Evolutionary conservation across 495 filamentous ascomycete genomes (phyloP), one percentile per base, ranked within the genome.

Genomic region (Wilcoxina mikolae): DNA sequence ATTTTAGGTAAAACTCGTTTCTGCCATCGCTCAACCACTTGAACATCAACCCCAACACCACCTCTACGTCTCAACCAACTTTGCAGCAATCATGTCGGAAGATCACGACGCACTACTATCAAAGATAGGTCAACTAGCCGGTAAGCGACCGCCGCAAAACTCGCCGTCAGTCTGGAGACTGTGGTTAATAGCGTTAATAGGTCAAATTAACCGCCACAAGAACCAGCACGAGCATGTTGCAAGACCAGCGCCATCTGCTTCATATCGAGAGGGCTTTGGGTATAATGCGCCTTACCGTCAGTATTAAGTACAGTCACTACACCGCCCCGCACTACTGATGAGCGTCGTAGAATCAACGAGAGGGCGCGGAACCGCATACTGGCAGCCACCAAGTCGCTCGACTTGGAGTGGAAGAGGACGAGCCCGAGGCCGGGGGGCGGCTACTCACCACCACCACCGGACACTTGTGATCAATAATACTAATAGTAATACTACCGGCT

Each of bases 171-270:
- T n/a, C n/a, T n/a, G n/a, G 50, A 35, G 42, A 41, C 58, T 53
- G 61, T 59, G 22, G 58, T 56, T 58, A 58, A 72, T 51, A 12
- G 17, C 44, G 53, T 51, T 26, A 39, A 11, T 57, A 87, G 84
- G 84, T 60, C 82, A 82, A 67, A 93, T 94, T 68, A 87, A 89
- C 68, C 81, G 81, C 45, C 82, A 86, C 70, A 89, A 84, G 61
- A 82, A 76, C 46, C 78, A 84, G 58, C 70, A 63, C 18, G 56
- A 68, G 29, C 24, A 9, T 27, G 58, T 69, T 11, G 29, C 60
- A n/a, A 55, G 67, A 27, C 9, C 46, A 28, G 60, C 70, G 5
- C 31, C 60, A n/a, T 55, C 65, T 22, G 42, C 67, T 54, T 50
- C 65, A 27, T 57, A 53, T 54, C 24, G 46, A 49, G 22, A 18